Evolutionary conservation across 108 stramenopile genomes (phyloP).

Genomic region (Skeletonema costatum): DNA sequence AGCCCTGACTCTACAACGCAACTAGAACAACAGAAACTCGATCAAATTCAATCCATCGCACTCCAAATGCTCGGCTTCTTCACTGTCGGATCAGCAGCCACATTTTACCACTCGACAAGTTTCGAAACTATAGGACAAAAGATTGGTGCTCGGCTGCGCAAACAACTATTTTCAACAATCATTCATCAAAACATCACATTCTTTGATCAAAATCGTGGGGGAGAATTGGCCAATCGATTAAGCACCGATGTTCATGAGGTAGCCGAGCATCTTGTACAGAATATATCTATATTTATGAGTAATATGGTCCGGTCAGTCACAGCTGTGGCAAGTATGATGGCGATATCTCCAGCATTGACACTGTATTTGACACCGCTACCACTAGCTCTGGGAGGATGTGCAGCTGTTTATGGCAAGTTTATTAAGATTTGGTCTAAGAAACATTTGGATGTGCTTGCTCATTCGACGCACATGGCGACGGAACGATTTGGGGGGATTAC

Average conservation of each 20-base stretch:
- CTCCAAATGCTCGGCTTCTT: constrained; percentile 36
- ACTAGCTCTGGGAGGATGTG: constrained; percentile 28
- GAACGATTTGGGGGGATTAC: constrained; percentile 46
- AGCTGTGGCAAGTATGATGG: constrained; percentile 33
- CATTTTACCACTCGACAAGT: constrained; percentile 30
- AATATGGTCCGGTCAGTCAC: constrained; percentile 32
- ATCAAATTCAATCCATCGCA: constrained; percentile 31
- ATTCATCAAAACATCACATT: constrained; percentile 37
- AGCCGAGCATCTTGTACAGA: constrained; percentile 48
- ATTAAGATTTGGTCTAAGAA: constrained; percentile 36
- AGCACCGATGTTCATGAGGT: constrained; percentile 53
- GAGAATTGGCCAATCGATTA: constrained; percentile 48
- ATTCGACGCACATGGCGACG: constrained; percentile 46
- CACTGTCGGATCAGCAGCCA: constrained; percentile 30
- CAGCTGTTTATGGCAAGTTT: constrained; percentile 29
- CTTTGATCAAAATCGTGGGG: constrained; percentile 41
- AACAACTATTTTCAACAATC: constrained; percentile 33
- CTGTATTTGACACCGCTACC: constrained; percentile 26
- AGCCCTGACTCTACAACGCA: not conserved
- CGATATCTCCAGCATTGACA: constrained; percentile 33
- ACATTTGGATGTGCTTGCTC: constrained; percentile 47
- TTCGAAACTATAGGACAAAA: constrained; percentile 47
- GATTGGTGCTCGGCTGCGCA: constrained; percentile 40
- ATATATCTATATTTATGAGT: constrained; percentile 35
- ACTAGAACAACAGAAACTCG: not conserved